These are phyloP conservation scores for Fraxinus quadrangulata DNA, from an alignment of 257 asterid species.

Conservation along the genomic window DNA sequence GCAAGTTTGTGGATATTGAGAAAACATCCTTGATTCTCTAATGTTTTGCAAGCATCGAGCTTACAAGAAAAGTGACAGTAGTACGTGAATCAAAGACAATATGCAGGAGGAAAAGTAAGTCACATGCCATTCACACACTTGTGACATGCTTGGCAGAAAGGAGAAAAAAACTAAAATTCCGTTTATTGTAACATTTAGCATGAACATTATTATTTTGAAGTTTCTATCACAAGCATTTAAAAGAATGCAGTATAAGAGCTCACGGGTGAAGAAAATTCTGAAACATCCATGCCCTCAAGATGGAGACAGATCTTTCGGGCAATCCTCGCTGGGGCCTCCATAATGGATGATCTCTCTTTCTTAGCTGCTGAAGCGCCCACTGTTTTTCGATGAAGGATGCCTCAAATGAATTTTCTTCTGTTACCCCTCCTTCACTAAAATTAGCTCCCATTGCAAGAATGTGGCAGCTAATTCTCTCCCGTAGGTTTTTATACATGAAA, in stretches of 20 bases:
- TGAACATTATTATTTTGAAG: background rate
- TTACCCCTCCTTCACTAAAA: conserved; percentile 18
- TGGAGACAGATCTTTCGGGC: conserved; percentile 90
- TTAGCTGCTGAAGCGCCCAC: conserved; percentile 87
- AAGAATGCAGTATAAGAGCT: conserved; percentile 19
- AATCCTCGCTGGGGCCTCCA: conserved; percentile 98
- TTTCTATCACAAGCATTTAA: background rate
- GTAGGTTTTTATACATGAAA: conserved; percentile 59
- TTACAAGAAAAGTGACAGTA: background rate
- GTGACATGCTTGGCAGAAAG: background rate
- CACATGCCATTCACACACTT: background rate
- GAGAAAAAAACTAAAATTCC: background rate
- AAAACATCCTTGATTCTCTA: background rate
- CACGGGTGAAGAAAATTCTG: conserved; percentile 97
- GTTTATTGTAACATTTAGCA: background rate
- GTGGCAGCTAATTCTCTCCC: conserved; percentile 72
- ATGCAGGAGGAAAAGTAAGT: background rate
- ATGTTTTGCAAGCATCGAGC: background rate
- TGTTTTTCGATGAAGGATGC: conserved; percentile 66
- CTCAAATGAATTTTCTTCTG: conserved; percentile 51
- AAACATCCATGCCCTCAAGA: conserved; percentile 95
- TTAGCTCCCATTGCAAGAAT: conserved; percentile 64
- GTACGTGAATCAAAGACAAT: background rate
- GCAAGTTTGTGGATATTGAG: background rate
- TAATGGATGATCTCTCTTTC: conserved; percentile 66